Base-by-base conservation (phyloP, 768 basidiomycete genomes). In the Macrolepiota dolichaula region DNA sequence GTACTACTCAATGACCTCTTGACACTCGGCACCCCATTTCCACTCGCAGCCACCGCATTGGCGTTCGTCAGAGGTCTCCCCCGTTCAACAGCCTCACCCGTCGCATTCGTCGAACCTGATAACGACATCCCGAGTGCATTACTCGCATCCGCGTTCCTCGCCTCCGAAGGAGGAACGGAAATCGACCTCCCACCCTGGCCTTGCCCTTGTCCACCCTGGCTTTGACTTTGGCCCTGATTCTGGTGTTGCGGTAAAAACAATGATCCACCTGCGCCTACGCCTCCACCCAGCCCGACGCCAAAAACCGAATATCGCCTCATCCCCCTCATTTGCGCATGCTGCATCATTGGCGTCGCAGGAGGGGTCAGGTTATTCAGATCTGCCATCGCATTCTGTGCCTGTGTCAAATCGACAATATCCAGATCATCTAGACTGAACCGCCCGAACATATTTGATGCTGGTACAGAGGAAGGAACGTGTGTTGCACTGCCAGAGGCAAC, bases 71-170 rank as follows among this genome's bases (percentile, higher is more conserved):
- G 13, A 32, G 35, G 42, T n/a, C 53, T 46, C 40, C 59, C 59
- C 12, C 59, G 27, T 17, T 61, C 52, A 9, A 22, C 46, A 47
- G 2, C 53, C 13, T 54, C 59, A 25, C 6, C 5, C 4, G 35
- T 37, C n/a, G 7, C 55, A 32, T 37, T 22, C 19, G 42, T 19
- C 1, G 42, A 44, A 19, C 32, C 11, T 22, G 40, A 51, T 37
- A 60, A 60, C 38, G 51, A 24, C 56, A 57, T 46, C 44, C 54
- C 55, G n/a, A 53, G 42, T 73, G 71, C 53, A 32, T 46, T 54
- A 35, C 19, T 37, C 63, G 82, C 81, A 63, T 90, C 87, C 12
- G 82, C 63, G 69, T 68, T 68, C 65, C 70, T 42, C 64, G 82
- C 81, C 63, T 91, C 88, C 13, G 83, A 72, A 19, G 81, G 81